These are phyloP conservation scores for Xanthoceras sorbifolium DNA, from an alignment of 345 rosid species.

Conservation along the genomic window DNA sequence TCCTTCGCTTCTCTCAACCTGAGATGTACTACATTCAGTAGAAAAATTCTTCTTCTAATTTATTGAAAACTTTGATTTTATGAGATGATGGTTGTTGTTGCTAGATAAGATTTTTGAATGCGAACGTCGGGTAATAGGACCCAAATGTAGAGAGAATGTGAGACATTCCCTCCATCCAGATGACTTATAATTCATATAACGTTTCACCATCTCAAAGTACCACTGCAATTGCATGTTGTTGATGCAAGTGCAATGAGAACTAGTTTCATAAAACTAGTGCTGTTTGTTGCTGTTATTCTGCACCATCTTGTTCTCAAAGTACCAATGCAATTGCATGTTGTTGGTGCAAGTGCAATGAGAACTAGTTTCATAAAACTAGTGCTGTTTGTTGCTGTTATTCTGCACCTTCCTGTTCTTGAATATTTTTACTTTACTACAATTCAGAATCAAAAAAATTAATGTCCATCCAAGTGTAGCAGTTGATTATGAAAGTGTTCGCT, in stretches of 20 bases:
- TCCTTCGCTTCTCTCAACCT: conserved; percentile 9
- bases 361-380: neutral
- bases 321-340: neutral
- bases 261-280: neutral
- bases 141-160: neutral
- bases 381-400: neutral
- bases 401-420: neutral
- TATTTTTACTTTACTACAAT: neutral
- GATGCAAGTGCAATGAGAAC: neutral
- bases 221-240: neutral
- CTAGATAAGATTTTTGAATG: neutral
- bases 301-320: neutral
- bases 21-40: conserved; percentile 25
- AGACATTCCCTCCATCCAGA: neutral
- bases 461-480: no score
- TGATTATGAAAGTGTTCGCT: no score
- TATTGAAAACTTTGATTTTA: conserved; percentile 19
- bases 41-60: conserved; percentile 23
- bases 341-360: neutral
- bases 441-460: neutral
- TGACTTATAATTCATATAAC: neutral
- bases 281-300: neutral
- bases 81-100: conserved; percentile 4
- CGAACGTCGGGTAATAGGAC: neutral
- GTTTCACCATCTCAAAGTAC: neutral